A percentile compares a stretch with the other conserved stretches of the same genome.
Evolutionary conservation across 805 yeast genomes (phyloP).

Genomic region (Ogataea ramenticola): DNA sequence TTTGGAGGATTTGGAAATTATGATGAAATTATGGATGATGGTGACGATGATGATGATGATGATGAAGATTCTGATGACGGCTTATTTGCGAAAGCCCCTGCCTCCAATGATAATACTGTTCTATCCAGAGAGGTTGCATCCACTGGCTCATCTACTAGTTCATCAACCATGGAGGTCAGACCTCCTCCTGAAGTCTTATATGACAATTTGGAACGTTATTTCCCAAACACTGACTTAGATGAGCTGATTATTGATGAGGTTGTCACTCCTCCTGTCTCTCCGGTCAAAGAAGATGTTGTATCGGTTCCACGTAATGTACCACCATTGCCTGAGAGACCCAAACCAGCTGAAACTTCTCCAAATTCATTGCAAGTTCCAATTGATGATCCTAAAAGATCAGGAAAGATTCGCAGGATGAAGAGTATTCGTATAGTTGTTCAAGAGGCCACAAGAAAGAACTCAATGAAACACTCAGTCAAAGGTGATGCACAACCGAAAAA

Average conservation of each 20-base stretch:
- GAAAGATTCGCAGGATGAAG: slow-evolving; percentile 60
- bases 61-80: slow-evolving; percentile 47
- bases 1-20: slow-evolving; percentile 12
- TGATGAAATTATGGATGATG: slow-evolving; percentile 14
- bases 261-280: slow-evolving; percentile 49
- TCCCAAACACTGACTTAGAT: slow-evolving; percentile 89
- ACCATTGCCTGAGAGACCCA: neutral
- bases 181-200: slow-evolving; percentile 95
- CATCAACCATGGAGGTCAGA: slow-evolving; percentile 53
- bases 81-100: slow-evolving; percentile 49
- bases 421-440: slow-evolving; percentile 90
- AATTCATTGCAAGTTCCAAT: neutral
- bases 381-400: slow-evolving; percentile 1
- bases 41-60: slow-evolving; percentile 22
- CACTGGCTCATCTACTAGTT: neutral
- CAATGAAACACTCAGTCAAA: neutral
- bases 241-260: slow-evolving; percentile 80
- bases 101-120: slow-evolving; percentile 8
- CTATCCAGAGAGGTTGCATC: neutral
- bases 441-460: slow-evolving; percentile 37
- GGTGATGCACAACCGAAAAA: slow-evolving; percentile 2
- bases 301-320: slow-evolving; percentile 17
- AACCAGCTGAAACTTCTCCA: slow-evolving; percentile 23
- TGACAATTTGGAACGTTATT: slow-evolving; percentile 83
- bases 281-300: slow-evolving; percentile 24